Evolutionary conservation across 2,329 filamentous ascomycete genomes (phyloP).

Genomic region (Falciphora oryzae): DNA sequence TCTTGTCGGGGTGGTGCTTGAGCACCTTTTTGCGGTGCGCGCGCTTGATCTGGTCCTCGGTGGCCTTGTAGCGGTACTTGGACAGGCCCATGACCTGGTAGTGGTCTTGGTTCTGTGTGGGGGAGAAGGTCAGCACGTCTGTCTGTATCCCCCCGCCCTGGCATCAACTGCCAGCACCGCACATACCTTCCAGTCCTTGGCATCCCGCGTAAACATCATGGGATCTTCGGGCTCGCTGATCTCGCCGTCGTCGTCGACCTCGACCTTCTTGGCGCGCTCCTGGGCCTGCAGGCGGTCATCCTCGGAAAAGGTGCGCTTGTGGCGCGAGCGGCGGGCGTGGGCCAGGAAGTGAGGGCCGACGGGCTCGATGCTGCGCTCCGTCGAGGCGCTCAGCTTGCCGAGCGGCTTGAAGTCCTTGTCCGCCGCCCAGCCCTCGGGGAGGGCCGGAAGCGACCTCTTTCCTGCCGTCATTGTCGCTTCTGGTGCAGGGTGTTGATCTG

Average conservation of each 20-base stretch:
- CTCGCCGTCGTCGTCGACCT: conserved; percentile 80
- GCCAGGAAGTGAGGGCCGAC: conserved; percentile 97
- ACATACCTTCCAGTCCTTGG: conserved; percentile 97
- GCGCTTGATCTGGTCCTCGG: conserved; percentile 97
- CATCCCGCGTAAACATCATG: conserved; percentile 84
- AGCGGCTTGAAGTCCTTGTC: conserved; percentile 91
- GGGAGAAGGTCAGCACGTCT: conserved; percentile 3
- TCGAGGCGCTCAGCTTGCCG: conserved; percentile 68
- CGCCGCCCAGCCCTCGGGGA: conserved; percentile 74
- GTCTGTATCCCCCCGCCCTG: neutral
- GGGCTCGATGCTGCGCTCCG: conserved; percentile 86
- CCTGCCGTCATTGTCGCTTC: conserved; percentile 36
- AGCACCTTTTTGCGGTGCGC: conserved; percentile 99
- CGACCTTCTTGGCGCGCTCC: conserved; percentile 90
- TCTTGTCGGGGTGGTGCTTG: conserved; percentile 98
- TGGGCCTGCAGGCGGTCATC: conserved; percentile 97
- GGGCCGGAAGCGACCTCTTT: conserved; percentile 62
- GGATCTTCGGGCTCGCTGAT: conserved; percentile 93
- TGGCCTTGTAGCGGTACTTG: conserved; percentile 88
- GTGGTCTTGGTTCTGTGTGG: conserved; percentile 77
- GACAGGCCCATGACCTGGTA: conserved; percentile 92
- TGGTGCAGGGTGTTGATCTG: neutral
- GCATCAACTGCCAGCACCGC: too few species aligned
- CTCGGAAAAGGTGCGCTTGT: conserved; percentile 97
- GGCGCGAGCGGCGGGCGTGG: conserved; percentile 88